Evolutionary conservation across 805 yeast species (phyloP).

Genomic region (Saturnispora sekii): DNA sequence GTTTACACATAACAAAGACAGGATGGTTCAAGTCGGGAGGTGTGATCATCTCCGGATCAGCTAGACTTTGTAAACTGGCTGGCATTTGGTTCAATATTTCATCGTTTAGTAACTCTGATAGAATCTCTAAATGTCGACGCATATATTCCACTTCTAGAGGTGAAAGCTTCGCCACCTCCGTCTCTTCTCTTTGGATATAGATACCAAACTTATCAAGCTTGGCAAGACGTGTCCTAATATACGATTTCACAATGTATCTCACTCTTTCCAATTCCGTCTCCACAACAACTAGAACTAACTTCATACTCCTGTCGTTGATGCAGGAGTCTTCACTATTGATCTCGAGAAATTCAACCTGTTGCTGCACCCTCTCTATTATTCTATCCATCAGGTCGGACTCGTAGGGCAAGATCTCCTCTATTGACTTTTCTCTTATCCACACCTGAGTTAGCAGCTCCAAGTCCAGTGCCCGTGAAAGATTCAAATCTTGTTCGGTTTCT

Average conservation of each 20-base stretch:
- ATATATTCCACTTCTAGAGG: constrained; percentile 55
- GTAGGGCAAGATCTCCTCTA: constrained; percentile 81
- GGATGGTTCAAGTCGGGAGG: constrained; percentile 68
- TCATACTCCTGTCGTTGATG: constrained; percentile 53
- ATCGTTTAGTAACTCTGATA: constrained; percentile 54
- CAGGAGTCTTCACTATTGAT: constrained; percentile 70
- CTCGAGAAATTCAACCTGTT: constrained; percentile 68
- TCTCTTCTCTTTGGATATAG: constrained; percentile 40
- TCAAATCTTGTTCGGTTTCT: constrained; percentile 1
- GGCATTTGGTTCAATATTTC: constrained; percentile 53
- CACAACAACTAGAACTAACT: constrained; percentile 70
- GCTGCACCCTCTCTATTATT: constrained; percentile 49
- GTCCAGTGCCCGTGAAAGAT: constrained; percentile 27
- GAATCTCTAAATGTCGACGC: constrained; percentile 54
- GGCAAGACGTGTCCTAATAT: constrained; percentile 63
- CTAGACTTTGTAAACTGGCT: constrained; percentile 55
- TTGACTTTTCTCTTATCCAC: constrained; percentile 78
- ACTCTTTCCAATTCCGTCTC: constrained; percentile 89
- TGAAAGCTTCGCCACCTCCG: constrained; percentile 36
- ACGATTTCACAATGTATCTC: constrained; percentile 71
- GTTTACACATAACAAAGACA: constrained; percentile 39
- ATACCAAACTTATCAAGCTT: constrained; percentile 67
- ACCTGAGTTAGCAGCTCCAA: constrained; percentile 40
- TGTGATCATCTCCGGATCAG: constrained; percentile 74
- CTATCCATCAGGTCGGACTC: constrained; percentile 49